These are phyloP conservation scores for Naganishia sp. DNA, from an alignment of 1,284 basidiomycete genomes.

Conservation along the genomic window DNA sequence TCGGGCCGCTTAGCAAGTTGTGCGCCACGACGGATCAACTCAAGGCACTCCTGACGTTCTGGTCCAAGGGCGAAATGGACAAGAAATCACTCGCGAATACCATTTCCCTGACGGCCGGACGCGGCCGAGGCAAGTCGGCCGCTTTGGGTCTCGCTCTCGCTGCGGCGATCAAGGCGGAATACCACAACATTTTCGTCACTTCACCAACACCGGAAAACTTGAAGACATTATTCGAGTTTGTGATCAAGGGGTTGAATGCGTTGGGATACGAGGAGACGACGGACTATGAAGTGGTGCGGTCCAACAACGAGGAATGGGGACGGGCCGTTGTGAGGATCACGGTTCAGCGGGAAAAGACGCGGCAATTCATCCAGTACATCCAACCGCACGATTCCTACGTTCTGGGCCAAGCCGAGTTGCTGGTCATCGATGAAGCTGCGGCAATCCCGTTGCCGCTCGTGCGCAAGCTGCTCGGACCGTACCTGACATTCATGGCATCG, in stretches of 20 bases:
- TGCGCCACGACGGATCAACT: slow-evolving; percentile 90
- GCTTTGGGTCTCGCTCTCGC: slow-evolving; percentile 92
- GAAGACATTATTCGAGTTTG: slow-evolving; percentile 96
- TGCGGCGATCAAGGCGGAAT: slow-evolving; percentile 89
- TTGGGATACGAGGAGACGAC: slow-evolving; percentile 96
- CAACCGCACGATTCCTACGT: slow-evolving; percentile 97
- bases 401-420: slow-evolving; percentile 93
- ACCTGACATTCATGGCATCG: slow-evolving; percentile 96
- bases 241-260: slow-evolving; percentile 94
- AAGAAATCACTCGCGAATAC: slow-evolving; percentile 93
- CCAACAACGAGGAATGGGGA: slow-evolving; percentile 90
- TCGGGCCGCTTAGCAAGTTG: slow-evolving; percentile 87
- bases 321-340: slow-evolving; percentile 96
- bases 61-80: slow-evolving; percentile 74
- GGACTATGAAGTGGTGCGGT: slow-evolving; percentile 94
- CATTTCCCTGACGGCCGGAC: slow-evolving; percentile 88
- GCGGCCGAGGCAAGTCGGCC: slow-evolving; percentile 96
- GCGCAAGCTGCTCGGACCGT: slow-evolving; percentile 90
- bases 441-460: slow-evolving; percentile 96
- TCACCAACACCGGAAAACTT: slow-evolving; percentile 97
- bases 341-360: slow-evolving; percentile 78
- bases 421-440: slow-evolving; percentile 98
- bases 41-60: slow-evolving; percentile 86
- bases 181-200: slow-evolving; percentile 98
- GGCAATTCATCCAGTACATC: slow-evolving; percentile 98